Evolutionary conservation across 2,329 filamentous ascomycete genomes (phyloP), one percentile per base, ranked within the genome.

Genomic region (Ascomycota sp.): DNA sequence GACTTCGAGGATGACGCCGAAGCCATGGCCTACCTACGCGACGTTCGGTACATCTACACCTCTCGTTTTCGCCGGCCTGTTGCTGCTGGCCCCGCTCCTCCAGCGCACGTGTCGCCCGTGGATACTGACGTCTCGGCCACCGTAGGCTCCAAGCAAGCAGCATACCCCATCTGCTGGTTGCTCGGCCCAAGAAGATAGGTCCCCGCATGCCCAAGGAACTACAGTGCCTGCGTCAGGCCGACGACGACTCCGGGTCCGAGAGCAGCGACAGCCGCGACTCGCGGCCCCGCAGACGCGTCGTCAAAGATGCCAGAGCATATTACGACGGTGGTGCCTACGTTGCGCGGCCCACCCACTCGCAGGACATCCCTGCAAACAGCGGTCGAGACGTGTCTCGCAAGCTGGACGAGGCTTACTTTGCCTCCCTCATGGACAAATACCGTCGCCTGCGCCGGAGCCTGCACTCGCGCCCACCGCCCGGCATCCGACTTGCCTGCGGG

Each of bases 271-370:
- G 10, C 11, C 13, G 20, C n/a, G 25, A 27, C 4, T 11, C 15
- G 13, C n/a, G 15, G 15, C n/a, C n/a, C n/a, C n/a, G n/a, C n/a
- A n/a, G n/a, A n/a, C n/a, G n/a, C n/a, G n/a, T n/a, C n/a, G n/a
- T n/a, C n/a, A n/a, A n/a, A n/a, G 67, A 75, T 41, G 55, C 59
- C 15, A 53, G 65, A 32, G 77, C 75, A 8, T 74, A 69, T 43
- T 89, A 80, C 46, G 57, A 71, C 11, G 79, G 92, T 40, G 83
- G 82, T 29, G 77, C 80, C 23, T 93, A 82, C 47, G 69, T 75
- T 17, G 77, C 73, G 4, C 58, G 63, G 3, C 62, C 68, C 0
- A 53, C 60, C 20, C 39, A 47, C 27, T 45, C 48, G 17, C 38
- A 45, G 10, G 33, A 39, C 19, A 27, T 4, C n/a, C 3, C 17